Evolutionary conservation across 495 filamentous ascomycete genomes (phyloP), one percentile per base, ranked within the genome.

Genomic region (Penicillium chermesinum): DNA sequence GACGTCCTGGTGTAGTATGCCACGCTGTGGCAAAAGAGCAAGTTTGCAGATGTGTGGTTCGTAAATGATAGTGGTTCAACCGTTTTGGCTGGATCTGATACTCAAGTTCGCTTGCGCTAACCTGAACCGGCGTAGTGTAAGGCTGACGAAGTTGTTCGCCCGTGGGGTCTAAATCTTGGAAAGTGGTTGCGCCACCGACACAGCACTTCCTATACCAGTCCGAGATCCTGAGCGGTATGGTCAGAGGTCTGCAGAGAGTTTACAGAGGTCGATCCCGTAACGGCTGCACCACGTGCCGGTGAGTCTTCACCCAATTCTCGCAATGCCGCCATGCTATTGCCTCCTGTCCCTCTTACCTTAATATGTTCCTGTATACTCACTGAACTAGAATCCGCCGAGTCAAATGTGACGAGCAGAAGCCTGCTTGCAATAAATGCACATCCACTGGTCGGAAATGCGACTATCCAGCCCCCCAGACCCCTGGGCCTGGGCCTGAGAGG

Each of bases 321-420:
- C n/a, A n/a, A n/a, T n/a, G n/a, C n/a, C 40, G 21, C 19, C 38
- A 19, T 13, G 35, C 15, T 19, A 14, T 32, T 17, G 22, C 34
- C 13, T 19, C n/a, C n/a, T n/a, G n/a, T n/a, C n/a, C n/a, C n/a
- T n/a, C n/a, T n/a, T n/a, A n/a, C n/a, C n/a, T 40, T 25, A 19
- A 33, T 5, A n/a, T 6, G 15, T 17, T 37, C 13, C n/a, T 40
- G 7, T 30, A 5, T 10, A 5, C 17, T 36, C 2, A 3, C 5
- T 20, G 7, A 40, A 5, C 38, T 46, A 83, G 80, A 57, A 74
- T 72, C 45, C 73, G 81, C 42, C 72, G 78, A 50, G 80, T 85
- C 30, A 85, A 85, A 67, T 85, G 81, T 66, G 81, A 80, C 64
- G 81, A 85, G 62, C 62, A 61, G 48, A 76, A 77, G 34, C 80